A percentile compares a stretch with the other conserved stretches of the same genome.
Evolutionary conservation across 2,329 filamentous ascomycete genomes (phyloP).

Genomic region (Rutstroemia sydowiana): DNA sequence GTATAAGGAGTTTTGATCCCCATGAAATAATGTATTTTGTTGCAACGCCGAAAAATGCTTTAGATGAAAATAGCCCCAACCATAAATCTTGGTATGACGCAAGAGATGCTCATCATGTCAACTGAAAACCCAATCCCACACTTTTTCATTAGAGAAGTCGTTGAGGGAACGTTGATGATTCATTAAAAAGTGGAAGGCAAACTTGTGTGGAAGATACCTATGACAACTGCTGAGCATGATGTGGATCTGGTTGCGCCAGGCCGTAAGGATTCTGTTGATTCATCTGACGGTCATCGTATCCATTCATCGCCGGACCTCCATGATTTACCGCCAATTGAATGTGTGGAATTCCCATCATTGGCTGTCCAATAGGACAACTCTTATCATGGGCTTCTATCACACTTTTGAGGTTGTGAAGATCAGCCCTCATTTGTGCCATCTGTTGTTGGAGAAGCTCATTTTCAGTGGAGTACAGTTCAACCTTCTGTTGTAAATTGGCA

Average conservation of each 20-base stretch:
- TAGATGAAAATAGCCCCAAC: neutral
- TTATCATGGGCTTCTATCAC: conserved; percentile 87
- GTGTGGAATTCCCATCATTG: conserved; percentile 50
- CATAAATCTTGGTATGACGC: no score
- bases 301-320: neutral
- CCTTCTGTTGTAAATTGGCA: conserved; percentile 86
- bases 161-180: neutral
- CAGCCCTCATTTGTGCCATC: conserved; percentile 78
- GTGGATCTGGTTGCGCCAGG: neutral
- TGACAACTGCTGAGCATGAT: neutral
- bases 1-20: neutral
- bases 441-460: conserved; percentile 82
- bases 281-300: neutral
- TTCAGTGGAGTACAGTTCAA: conserved; percentile 85
- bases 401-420: conserved; percentile 92
- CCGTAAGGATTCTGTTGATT: neutral
- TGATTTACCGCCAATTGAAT: neutral
- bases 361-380: conserved; percentile 86
- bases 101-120: neutral
- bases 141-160: neutral
- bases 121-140: no score
- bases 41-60: neutral
- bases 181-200: neutral
- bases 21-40: neutral
- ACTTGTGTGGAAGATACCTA: neutral